These are phyloP conservation scores for Saccharomycopsis hybrid DNA, from an alignment of 1,139 yeast species.

Conservation along the genomic window DNA sequence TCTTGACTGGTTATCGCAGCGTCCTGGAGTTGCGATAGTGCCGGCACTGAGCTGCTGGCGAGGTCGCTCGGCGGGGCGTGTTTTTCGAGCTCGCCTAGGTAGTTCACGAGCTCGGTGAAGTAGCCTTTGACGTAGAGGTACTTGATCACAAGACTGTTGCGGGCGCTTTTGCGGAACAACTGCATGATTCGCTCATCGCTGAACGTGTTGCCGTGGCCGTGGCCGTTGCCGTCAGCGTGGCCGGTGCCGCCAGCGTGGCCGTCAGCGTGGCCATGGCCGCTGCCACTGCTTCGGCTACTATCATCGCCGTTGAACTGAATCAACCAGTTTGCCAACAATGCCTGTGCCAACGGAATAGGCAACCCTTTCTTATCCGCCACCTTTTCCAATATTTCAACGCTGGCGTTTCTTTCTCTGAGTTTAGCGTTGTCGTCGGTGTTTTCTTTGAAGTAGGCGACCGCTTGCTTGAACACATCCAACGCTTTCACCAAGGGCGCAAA, in stretches of 20 bases:
- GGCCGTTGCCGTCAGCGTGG: constrained; percentile 1
- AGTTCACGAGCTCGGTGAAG: constrained; percentile 19
- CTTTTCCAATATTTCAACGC: constrained; percentile 20
- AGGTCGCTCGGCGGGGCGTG: not conserved
- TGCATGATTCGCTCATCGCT: constrained; percentile 24
- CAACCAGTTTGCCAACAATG: constrained; percentile 29
- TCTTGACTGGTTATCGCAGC: constrained; percentile 11
- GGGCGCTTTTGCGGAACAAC: constrained; percentile 25
- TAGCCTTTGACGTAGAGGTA: constrained; percentile 19
- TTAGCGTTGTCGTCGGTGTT: constrained; percentile 13
- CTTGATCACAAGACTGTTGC: constrained; percentile 24
- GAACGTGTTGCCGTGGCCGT: constrained; percentile 23
- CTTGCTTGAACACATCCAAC: constrained; percentile 15
- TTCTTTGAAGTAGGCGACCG: constrained; percentile 18
- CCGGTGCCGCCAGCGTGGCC: constrained; percentile 4
- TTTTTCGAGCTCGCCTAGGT: constrained; percentile 1
- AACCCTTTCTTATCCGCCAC: constrained; percentile 25
- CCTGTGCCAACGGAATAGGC: constrained; percentile 28
- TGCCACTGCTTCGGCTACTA: too few relatives aligned
- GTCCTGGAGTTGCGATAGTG: not conserved
- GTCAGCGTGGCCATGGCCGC: not conserved
- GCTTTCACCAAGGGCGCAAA: constrained; percentile 13
- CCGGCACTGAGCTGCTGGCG: not conserved
- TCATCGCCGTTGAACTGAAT: constrained; percentile 14
- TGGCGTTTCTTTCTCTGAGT: constrained; percentile 2